These are phyloP conservation scores for Ramularia collo-cygni DNA, from an alignment of 2,329 filamentous ascomycete genomes.

Conservation along the genomic window DNA sequence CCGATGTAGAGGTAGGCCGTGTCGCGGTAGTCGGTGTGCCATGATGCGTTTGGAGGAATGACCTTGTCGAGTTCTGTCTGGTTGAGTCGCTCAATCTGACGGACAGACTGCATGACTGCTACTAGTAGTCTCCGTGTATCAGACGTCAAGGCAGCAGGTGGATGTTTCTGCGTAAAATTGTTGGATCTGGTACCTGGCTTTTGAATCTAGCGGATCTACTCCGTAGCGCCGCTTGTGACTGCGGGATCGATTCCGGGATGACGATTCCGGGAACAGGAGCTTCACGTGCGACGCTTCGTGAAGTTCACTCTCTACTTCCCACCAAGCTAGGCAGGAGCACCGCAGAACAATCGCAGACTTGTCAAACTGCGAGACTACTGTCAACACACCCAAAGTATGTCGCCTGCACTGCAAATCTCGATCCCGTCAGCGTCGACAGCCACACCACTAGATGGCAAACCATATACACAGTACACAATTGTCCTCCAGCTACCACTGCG, in stretches of 20 bases:
- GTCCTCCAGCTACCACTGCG: slow-evolving; percentile 68
- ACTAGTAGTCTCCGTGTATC: too few species aligned
- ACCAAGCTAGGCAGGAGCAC: too few species aligned
- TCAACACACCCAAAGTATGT: too few species aligned
- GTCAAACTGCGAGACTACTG: too few species aligned
- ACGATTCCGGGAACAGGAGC: neutral
- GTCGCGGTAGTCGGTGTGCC: slow-evolving; percentile 96
- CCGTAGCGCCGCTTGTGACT: too few species aligned
- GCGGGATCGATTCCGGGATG: neutral
- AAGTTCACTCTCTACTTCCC: neutral
- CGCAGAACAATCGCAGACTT: too few species aligned
- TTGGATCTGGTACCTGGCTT: too few species aligned
- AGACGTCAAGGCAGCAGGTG: too few species aligned
- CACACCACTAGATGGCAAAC: slow-evolving; percentile 48
- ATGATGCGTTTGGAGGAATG: slow-evolving; percentile 78
- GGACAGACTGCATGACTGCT: slow-evolving; percentile 77
- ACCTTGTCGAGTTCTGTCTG: slow-evolving; percentile 88
- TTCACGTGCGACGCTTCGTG: neutral
- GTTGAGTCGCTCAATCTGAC: slow-evolving; percentile 86
- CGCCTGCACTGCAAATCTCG: slow-evolving; percentile 39
- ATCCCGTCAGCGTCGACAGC: slow-evolving; percentile 46
- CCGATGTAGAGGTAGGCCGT: slow-evolving; percentile 97
- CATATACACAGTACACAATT: slow-evolving; percentile 73
- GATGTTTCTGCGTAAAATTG: too few species aligned
- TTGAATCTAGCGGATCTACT: too few species aligned